Base-by-base conservation (phyloP, 805 yeast genomes). In the Kazachstania africana region DNA sequence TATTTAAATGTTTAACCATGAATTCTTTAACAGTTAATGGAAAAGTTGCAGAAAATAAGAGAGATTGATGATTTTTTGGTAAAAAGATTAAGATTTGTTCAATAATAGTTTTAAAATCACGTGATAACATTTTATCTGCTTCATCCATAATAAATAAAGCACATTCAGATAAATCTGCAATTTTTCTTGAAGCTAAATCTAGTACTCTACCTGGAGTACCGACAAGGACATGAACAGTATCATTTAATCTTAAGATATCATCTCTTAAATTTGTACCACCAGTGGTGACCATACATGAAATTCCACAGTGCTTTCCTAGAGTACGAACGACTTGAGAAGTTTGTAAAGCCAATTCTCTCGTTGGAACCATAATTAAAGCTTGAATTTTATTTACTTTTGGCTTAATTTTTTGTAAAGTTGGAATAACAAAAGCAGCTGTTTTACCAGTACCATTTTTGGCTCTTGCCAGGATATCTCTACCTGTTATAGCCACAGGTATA, bases 401-500 rank as follows among this genome's bases (percentile, higher is more conserved):
- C 59, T 87, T 82, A 38, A 85, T 68, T 53, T 77, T 80, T 57
- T 91, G 94, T 50, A 91, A 67, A 18, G 94, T 72, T 31, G 98
- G 98, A 43, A 91, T 88, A 30, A 84, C 78, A 57, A 91, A 91
- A 5, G 98, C 94, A 1, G 97, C 98, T 6, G 98, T 91, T 56
- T 91, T 91, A 49, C 98, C 98, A 1, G 98, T 91, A 41, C 98
- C 98, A 60, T 91, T 91, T 57, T 91, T 91, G 27, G 98, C 97
- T 63, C 98, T 74, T 12, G 98, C 98, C 40, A 91, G 69, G 37
- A 91, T 80, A 59, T 91, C 98, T 62, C 95, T 76, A 32, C 97
- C 97, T 34, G 91, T 78, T 27, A 91, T 68, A 1, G 96, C 95
- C 50, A 84, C 83, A 3, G 98, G 98, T 36, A 91, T 91, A 6